Evolutionary conservation across 2,329 filamentous ascomycete genomes (phyloP), one percentile per base, ranked within the genome.

Genomic region (Fusarium proliferatum): DNA sequence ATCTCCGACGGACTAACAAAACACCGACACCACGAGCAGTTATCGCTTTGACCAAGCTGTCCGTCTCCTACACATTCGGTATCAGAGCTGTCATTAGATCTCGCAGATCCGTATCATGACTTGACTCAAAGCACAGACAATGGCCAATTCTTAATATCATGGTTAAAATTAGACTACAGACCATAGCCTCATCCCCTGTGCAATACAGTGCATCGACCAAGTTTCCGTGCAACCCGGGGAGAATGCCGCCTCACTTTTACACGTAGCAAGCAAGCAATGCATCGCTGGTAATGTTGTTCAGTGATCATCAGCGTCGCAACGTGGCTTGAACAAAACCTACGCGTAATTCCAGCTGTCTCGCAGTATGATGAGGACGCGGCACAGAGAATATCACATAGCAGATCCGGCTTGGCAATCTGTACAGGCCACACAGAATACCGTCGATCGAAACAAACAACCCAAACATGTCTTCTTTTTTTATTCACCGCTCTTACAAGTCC

Each of bases 151-250:
- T 63, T 63, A 55, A 68, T 46, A 63, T 39, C 56, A 68, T 69
- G 64, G 65, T 68, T 68, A 69, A 69, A 74, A 68, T 72, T 72
- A 72, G 57, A 74, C 56, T 65, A 53, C 52, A 34, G 48, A 56
- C 53, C 58, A 46, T 26, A 13, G 11, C 11, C 33, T 26, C 45
- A 48, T 48, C 13, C 70, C 51, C 42, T 48, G 59, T 58, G 43
- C 30, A 17, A 43, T 33, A 59, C 52, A 28, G 26, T 28, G 26
- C 26, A 49, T 56, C 28, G 33, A 33, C 33, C 28, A 57, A 58
- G 48, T 33, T 56, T 30, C 57, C 21, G 17, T 26, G 17, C 41
- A 43, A 21, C 33, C 63, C 58, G 61, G 59, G 39, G 42, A 58
- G 63, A 57, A 73, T 34, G 12, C 53, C 60, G 67, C 43, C 48